phyloP scores from a whole-genome alignment of 225 moss, liverwort and hornwort species.

The Lunularia cruciata region DNA sequence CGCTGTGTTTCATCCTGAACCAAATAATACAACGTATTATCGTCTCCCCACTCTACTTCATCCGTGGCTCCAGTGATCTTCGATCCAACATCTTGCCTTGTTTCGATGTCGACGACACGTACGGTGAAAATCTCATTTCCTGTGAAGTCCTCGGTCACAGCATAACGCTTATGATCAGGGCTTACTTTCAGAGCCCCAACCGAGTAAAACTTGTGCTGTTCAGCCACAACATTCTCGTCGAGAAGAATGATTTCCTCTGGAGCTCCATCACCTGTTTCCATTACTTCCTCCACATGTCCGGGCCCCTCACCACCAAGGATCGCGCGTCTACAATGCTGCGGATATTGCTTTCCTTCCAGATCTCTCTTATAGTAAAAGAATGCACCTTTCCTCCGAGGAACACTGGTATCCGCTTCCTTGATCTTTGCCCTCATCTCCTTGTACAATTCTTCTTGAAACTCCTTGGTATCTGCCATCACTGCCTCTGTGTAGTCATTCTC shows the following conservation, averaged over 20 bases:
- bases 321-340: conserved; percentile 70
- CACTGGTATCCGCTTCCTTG: conserved; percentile 68
- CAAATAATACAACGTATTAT: conserved; percentile 68
- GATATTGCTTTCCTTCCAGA: conserved; percentile 75
- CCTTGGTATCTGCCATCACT: conserved; percentile 74
- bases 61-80: conserved; percentile 56
- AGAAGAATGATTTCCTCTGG: conserved; percentile 70
- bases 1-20: conserved; percentile 88
- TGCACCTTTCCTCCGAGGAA: conserved; percentile 67
- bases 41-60: conserved; percentile 67
- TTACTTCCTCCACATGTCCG: conserved; percentile 70
- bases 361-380: conserved; percentile 73
- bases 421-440: conserved; percentile 85
- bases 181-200: conserved; percentile 78
- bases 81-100: conserved; percentile 56
- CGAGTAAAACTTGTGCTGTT: conserved; percentile 68
- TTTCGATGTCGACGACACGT: conserved; percentile 70
- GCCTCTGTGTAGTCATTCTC: conserved; percentile 79
- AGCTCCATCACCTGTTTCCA: conserved; percentile 61
- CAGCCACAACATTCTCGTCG: conserved; percentile 76
- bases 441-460: conserved; percentile 65
- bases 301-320: conserved; percentile 74
- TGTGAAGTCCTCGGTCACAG: conserved; percentile 76
- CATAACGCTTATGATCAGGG: conserved; percentile 80
- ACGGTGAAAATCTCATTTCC: conserved; percentile 83